Base-by-base conservation (phyloP, 1,284 basidiomycete species). In the Tilletia horrida region DNA sequence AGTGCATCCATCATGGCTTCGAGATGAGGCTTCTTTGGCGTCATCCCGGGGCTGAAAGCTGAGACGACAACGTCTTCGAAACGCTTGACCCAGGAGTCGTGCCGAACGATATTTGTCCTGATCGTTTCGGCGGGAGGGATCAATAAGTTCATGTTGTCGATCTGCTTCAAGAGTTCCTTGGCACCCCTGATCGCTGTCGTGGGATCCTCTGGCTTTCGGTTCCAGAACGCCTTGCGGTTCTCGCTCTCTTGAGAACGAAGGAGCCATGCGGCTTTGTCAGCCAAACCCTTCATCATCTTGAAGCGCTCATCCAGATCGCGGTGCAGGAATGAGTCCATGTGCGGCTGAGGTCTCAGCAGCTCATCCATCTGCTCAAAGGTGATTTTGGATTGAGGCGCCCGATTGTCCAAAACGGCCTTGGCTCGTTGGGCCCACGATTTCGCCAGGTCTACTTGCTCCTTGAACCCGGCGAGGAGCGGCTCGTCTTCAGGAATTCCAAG, bases 401-500 rank as follows among this genome's bases (percentile, higher is more conserved):
- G 14, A 1, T 66, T 65, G 31, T 27, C 40, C 1, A 61, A 44
- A 4, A 69, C 66, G 1, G 55, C 66, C n/a, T 69, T 69, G 8
- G 66, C 67, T 16, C 66, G 44, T 27, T 50, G 64, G 18, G 66
- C 68, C 78, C 78, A 80, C 23, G 66, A 71, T 9, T 68, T 64
- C 21, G 77, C 78, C 6, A 65, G 68, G 29, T 66, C 63, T 27
- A 63, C 67, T 13, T 71, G 70, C 27, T 67, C 62, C 31, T 68
- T 64, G 25, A 80, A 73, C 7, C 71, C 67, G 13, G 59, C 65
- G 43, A 71, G 61, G 43, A 73, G 48, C 16, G 57, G 27, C 18
- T 40, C 44, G 67, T 67, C 44, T 75, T 68, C 27, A 44, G 11
- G 11, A n/a, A 93, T 83, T 65, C 86, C 86, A 82, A 89, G 90